phyloP scores from a whole-genome alignment of 1,139 yeast genomes.

The Debaryomycetaceae sp. region DNA sequence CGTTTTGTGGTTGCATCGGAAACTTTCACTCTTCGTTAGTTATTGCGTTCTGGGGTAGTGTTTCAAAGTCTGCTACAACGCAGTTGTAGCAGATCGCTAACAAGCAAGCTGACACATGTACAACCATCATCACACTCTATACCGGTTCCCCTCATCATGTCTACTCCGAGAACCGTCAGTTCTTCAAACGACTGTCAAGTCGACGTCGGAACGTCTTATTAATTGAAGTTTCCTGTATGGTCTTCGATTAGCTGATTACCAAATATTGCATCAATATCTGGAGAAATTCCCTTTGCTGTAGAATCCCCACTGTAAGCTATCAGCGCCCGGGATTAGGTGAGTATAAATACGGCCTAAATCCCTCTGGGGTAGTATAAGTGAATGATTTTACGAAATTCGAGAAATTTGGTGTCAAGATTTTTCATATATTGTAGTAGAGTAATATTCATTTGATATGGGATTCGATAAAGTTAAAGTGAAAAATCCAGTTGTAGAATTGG shows the following conservation, averaged over 20 bases:
- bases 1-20: background rate
- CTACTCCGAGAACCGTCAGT: too few species aligned
- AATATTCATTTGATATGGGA: constrained; percentile 9
- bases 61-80: too few species aligned
- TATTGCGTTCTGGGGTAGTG: background rate
- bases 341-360: background rate
- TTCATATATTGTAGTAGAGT: too few species aligned
- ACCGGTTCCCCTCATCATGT: too few species aligned
- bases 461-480: constrained; percentile 66
- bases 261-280: background rate
- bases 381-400: background rate
- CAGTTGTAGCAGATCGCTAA: too few species aligned
- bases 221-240: background rate
- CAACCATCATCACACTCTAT: too few species aligned
- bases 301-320: background rate
- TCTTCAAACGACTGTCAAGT: too few species aligned
- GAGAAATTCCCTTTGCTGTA: background rate
- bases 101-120: too few species aligned
- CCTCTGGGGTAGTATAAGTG: background rate
- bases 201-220: too few species aligned
- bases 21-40: too few species aligned
- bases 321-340: background rate
- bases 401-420: background rate
- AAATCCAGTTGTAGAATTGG: constrained; percentile 91
- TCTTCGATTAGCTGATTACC: background rate